Evolutionary conservation across 495 filamentous ascomycete genomes (phyloP).

Genomic region (Penicillium goetzii): DNA sequence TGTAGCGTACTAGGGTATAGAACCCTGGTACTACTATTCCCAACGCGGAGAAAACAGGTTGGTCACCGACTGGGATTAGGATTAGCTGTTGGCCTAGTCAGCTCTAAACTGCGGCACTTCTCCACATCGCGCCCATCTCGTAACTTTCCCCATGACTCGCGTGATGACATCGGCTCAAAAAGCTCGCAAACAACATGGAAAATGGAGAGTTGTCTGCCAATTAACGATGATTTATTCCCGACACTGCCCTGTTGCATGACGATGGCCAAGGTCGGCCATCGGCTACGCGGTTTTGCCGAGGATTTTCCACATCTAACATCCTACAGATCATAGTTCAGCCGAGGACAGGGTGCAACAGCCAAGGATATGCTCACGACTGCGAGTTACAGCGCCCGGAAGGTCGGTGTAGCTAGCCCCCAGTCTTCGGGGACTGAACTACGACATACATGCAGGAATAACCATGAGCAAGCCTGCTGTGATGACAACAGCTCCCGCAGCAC

Average conservation of each 20-base stretch:
- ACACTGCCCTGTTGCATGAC: conserved; percentile 16
- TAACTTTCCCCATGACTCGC: conserved; percentile 6
- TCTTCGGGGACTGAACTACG: not conserved
- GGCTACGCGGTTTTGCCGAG: conserved; percentile 1
- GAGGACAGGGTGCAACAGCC: not conserved
- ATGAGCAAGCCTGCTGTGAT: not conserved
- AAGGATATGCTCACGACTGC: not conserved
- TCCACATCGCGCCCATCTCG: conserved; percentile 3
- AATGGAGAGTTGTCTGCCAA: not conserved
- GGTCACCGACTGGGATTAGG: not conserved
- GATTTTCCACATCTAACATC: not conserved
- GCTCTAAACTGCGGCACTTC: conserved; percentile 1
- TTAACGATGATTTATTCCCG: conserved; percentile 2
- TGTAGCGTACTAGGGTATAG: not conserved
- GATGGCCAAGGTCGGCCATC: conserved; percentile 20
- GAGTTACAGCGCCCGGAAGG: not conserved
- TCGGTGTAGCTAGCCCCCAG: not conserved
- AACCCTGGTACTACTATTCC: not conserved
- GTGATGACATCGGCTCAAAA: conserved; percentile 5
- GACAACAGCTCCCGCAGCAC: not conserved
- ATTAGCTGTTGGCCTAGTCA: not conserved
- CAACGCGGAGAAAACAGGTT: not conserved
- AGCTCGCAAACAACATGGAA: not conserved
- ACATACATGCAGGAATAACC: conserved; percentile 1
- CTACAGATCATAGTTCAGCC: not conserved